Evolutionary conservation across 2,329 filamentous ascomycete genomes (phyloP), one percentile per base, ranked within the genome.

Genomic region (Apiospora malaysiana): DNA sequence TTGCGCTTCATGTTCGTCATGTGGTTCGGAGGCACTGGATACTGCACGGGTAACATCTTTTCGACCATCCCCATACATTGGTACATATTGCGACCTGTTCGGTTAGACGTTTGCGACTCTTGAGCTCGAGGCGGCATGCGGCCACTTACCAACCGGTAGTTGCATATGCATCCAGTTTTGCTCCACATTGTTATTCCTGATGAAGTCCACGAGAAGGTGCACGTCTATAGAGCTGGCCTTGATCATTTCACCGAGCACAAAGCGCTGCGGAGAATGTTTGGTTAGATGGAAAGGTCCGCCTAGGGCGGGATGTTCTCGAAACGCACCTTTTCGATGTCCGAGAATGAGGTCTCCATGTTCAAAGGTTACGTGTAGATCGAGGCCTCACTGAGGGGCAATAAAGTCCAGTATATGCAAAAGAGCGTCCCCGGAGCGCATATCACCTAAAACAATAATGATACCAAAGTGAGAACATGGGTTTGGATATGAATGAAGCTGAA

Each of bases 171-270:
- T 79, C 84, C 84, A 87, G 71, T 83, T 80, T 10, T 84, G 83
- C 71, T 81, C 78, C 69, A 86, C 75, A 12, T 78, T 78, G 71
- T 83, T 79, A 49, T 76, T 73, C 72, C 76, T 84, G 74, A 89
- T 81, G 72, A 90, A 88, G 16, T 80, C 79, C 25, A 84, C 82
- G 42, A 90, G 78, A 23, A 77, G 78, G 14, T 81, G 77, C 32
- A 88, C 77, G 70, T 87, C 84, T 71, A 89, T 79, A 42, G 82
- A 78, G 80, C 87, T 89, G 72, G 82, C 83, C 75, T 89, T 90
- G 79, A 90, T 86, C 75, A 89, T 86, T 78, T 90, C 88, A 70
- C 83, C 86, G 70, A 90, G 83, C 72, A 89, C 81, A 76, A 88
- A 88, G 73, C 87, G 86, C 88, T 90, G 75, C n/a, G 66, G 56